Evolutionary conservation across 306 rosid genomes (phyloP), one percentile per base, ranked within the genome.

Genomic region (Argentina anserina): DNA sequence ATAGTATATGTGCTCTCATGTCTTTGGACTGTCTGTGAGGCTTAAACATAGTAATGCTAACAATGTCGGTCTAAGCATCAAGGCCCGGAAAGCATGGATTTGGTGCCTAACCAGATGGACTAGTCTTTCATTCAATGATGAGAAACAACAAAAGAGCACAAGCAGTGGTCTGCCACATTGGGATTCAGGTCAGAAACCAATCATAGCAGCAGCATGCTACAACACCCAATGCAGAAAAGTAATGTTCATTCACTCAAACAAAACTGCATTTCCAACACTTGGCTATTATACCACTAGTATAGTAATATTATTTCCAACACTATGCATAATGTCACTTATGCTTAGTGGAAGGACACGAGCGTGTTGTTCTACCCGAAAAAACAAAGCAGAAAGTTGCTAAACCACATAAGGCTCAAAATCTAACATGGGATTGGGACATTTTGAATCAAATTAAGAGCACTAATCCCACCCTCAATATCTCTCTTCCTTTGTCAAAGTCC

Each of bases 401-500:
- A 83, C 46, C 56, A 76, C 46, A 37, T 73, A 86, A 71, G 85
- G 80, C 71, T 74, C 13, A 79, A 78, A 75, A 72, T 67, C 71
- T 56, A 62, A 70, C 76, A 72, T 40, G 67, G 71, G 66, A 71
- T 63, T 76, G 65, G 83, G 76, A 88, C 82, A 49, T 83, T 79
- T 81, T 77, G 82, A 86, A 79, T 36, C 77, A 71, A 84, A 61
- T n/a, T n/a, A 76, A 74, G 74, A 79, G 82, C 80, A 75, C 75
- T 69, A 60, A 67, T 78, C 56, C 61, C 61, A 53, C 9, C 9
- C 29, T 9, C 7, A 23, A 21, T 3, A 36, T 31, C 40, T 33
- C 42, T 68, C 23, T 42, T 18, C 9, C 50, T 62, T 9, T 70
- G 84, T 85, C 90, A 87, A 89, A 89, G 90, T 85, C 89, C 77